These are phyloP conservation scores for Aphanocladium album DNA, from an alignment of 2,329 filamentous ascomycete genomes.

Conservation along the genomic window DNA sequence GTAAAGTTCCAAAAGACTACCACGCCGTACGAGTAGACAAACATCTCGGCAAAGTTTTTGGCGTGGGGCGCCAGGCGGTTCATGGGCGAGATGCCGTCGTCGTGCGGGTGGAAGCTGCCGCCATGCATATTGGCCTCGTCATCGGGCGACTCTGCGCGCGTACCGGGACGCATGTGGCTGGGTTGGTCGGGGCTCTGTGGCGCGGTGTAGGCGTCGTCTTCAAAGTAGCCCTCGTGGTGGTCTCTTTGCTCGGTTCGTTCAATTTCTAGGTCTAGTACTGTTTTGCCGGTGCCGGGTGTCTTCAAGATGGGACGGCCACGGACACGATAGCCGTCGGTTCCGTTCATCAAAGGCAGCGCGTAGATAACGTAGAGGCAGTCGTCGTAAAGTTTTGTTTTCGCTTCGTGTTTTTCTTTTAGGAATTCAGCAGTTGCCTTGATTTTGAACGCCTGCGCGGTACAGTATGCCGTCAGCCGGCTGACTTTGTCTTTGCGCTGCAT, in stretches of 20 bases:
- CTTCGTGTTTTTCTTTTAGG: conserved; percentile 78
- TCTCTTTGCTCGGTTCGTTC: conserved; percentile 86
- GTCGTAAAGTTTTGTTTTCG: conserved; percentile 93
- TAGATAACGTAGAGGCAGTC: conserved; percentile 97
- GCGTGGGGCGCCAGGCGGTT: conserved; percentile 63
- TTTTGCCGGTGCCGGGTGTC: conserved; percentile 83
- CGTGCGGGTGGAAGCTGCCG: conserved; percentile 24
- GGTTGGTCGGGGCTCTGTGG: conserved; percentile 27
- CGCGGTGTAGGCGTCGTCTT: conserved; percentile 58
- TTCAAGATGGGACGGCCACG: conserved; percentile 88
- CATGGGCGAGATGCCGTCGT: conserved; percentile 44
- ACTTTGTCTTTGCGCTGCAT: conserved; percentile 80
- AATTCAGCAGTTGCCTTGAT: conserved; percentile 85
- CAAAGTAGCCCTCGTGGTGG: conserved; percentile 87
- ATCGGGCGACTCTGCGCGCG: conserved; percentile 27
- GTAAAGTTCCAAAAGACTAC: conserved; percentile 99
- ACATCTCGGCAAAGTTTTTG: conserved; percentile 87
- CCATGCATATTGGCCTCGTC: conserved; percentile 22
- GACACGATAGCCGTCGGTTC: conserved; percentile 79
- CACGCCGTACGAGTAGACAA: conserved; percentile 94
- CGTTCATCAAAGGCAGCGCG: conserved; percentile 81
- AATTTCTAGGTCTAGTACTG: conserved; percentile 89
- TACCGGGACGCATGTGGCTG: conserved; percentile 22
- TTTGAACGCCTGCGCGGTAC: conserved; percentile 90
- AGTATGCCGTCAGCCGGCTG: conserved; percentile 89